phyloP scores from a whole-genome alignment of 176 grass and related monocot species.

The Hsuehochloa calcarea region DNA sequence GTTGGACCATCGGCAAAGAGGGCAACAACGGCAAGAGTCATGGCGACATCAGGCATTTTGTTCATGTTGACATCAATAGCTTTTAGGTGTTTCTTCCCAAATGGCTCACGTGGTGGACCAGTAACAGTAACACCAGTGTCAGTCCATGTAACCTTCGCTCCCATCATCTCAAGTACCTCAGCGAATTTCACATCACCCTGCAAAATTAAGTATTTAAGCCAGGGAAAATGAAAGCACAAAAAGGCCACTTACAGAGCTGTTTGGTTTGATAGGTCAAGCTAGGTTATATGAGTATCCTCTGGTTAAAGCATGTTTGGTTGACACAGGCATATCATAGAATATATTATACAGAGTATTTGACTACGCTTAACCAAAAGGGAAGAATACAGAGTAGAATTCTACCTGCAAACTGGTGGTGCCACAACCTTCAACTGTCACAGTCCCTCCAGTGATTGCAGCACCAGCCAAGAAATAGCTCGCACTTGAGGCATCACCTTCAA shows the following conservation, averaged over 20 bases:
- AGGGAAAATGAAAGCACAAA: background rate
- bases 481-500: conserved; percentile 99
- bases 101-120: conserved; percentile 69
- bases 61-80: conserved; percentile 98
- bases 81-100: conserved; percentile 70
- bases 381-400: background rate
- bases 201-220: conserved; percentile 5
- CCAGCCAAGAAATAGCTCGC: conserved; percentile 99
- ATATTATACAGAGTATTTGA: background rate
- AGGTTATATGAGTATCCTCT: background rate
- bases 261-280: background rate
- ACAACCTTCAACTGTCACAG: conserved; percentile 91
- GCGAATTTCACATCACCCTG: conserved; percentile 99
- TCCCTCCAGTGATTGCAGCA: conserved; percentile 95
- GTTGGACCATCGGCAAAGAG: conserved; percentile 95
- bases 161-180: conserved; percentile 97
- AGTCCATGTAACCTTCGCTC: conserved; percentile 94
- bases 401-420: conserved; percentile 96
- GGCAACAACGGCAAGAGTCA: conserved; percentile 95
- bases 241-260: background rate
- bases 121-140: conserved; percentile 88
- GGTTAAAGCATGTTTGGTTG: background rate
- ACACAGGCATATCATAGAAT: background rate
- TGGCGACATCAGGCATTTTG: conserved; percentile 99
- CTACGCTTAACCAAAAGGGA: background rate